A percentile compares a stretch with the other conserved stretches of the same genome.
Conservation (phyloP, 2,329 filamentous ascomycete species). For the Aspergillus luchuensis region DNA sequence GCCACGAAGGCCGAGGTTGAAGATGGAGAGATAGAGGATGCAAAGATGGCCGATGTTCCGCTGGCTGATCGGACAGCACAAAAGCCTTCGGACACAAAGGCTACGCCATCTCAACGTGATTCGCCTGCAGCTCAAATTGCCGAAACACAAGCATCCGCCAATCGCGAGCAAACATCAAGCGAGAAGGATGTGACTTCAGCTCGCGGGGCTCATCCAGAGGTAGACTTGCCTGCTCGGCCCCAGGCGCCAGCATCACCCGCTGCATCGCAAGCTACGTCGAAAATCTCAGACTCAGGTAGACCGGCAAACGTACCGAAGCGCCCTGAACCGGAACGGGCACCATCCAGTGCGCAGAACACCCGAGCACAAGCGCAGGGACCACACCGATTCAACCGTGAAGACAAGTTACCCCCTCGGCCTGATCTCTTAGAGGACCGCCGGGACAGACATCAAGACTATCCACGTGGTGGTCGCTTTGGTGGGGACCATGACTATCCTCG, state of each 20-base stretch:
- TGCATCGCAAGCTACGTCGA: slow-evolving; percentile 30
- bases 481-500: slow-evolving; percentile 41
- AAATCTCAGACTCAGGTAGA: slow-evolving; percentile 32
- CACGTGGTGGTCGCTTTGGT: slow-evolving; percentile 38
- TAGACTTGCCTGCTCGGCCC: slow-evolving; percentile 18
- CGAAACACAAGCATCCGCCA: slow-evolving; percentile 8
- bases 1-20: slow-evolving; percentile 43
- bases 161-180: slow-evolving; percentile 13
- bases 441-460: slow-evolving; percentile 42
- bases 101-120: slow-evolving; percentile 16
- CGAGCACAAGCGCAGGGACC: slow-evolving; percentile 42
- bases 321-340: slow-evolving; percentile 40
- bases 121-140: slow-evolving; percentile 13
- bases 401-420: slow-evolving; percentile 42
- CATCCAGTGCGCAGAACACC: slow-evolving; percentile 26
- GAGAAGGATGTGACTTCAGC: slow-evolving; percentile 15
- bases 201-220: slow-evolving; percentile 17
- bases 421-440: slow-evolving; percentile 43
- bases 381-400: slow-evolving; percentile 40
- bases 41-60: slow-evolving; percentile 43
- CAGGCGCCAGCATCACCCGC: slow-evolving; percentile 22
- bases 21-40: slow-evolving; percentile 51
- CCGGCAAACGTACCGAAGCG: slow-evolving; percentile 40
- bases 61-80: slow-evolving; percentile 16
- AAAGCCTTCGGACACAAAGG: slow-evolving; percentile 21